Evolutionary conservation across 1,284 basidiomycete genomes (phyloP).

Genomic region (Apiotrichum montevideense): DNA sequence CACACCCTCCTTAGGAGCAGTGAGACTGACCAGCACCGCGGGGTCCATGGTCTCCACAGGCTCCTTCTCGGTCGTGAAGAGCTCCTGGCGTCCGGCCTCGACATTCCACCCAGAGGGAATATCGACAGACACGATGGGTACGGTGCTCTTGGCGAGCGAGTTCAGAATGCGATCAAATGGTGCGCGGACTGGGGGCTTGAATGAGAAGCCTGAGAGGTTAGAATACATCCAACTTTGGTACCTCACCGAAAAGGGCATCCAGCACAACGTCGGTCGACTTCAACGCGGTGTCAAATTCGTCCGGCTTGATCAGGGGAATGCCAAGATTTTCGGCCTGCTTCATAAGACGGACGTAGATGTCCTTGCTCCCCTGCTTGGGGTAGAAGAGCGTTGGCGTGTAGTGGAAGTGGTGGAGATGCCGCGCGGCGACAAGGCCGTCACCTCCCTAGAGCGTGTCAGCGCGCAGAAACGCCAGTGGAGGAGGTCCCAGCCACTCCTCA

Average conservation of each 20-base stretch:
- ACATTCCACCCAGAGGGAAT: conserved; percentile 97
- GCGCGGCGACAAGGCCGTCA: conserved; percentile 91
- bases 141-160: conserved; percentile 57
- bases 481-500: too few relatives aligned
- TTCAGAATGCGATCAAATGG: conserved; percentile 77
- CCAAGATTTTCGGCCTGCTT: conserved; percentile 81
- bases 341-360: conserved; percentile 79
- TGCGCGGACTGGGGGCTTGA: conserved; percentile 75
- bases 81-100: conserved; percentile 34
- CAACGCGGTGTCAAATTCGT: conserved; percentile 54
- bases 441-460: conserved; percentile 57
- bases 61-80: conserved; percentile 47
- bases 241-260: conserved; percentile 80
- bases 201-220: conserved; percentile 66
- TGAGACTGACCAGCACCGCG: conserved; percentile 79
- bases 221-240: not conserved
- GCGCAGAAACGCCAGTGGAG: not conserved
- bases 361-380: conserved; percentile 76
- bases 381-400: conserved; percentile 80
- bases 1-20: conserved; percentile 87
- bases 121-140: conserved; percentile 85
- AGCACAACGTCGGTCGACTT: conserved; percentile 72
- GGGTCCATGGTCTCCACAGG: conserved; percentile 55
- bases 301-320: conserved; percentile 60
- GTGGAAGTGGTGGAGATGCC: conserved; percentile 86